Evolutionary conservation across 108 stramenopile species (phyloP).

Genomic region (Skeletonema grethae): DNA sequence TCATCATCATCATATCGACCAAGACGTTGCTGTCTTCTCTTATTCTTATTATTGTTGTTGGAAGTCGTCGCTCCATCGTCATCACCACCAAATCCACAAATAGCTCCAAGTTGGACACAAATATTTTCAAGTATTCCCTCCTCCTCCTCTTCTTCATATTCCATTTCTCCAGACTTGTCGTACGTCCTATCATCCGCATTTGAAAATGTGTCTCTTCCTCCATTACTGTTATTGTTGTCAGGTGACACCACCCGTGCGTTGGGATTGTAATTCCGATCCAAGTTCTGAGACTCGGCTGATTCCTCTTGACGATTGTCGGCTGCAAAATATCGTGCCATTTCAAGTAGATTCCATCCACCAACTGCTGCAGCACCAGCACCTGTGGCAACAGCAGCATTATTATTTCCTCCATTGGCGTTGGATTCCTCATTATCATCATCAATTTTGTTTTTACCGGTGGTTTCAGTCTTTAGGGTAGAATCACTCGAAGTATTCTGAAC

Average conservation of each 20-base stretch:
- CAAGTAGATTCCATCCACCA: slow-evolving; percentile 27
- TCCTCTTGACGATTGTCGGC: slow-evolving; percentile 11
- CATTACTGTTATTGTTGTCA: too few species aligned
- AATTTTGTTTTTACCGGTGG: background rate
- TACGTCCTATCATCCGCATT: background rate
- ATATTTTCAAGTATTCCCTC: background rate
- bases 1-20: slow-evolving; percentile 8
- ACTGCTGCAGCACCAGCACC: background rate
- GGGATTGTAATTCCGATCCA: background rate
- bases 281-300: background rate
- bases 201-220: background rate
- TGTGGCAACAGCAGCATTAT: background rate
- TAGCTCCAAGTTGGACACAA: background rate
- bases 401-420: background rate
- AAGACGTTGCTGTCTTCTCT: background rate
- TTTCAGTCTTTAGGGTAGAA: background rate
- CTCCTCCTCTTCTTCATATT: slow-evolving; percentile 2
- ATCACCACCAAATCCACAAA: slow-evolving; percentile 9
- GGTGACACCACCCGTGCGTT: slow-evolving; percentile 1
- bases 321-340: slow-evolving; percentile 37
- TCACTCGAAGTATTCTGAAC: slow-evolving; percentile 1
- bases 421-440: background rate
- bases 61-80: background rate
- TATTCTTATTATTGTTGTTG: background rate
- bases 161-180: background rate